These are phyloP conservation scores for Angomonas ambiguus DNA, from an alignment of 208 protist species.

Conservation along the genomic window DNA sequence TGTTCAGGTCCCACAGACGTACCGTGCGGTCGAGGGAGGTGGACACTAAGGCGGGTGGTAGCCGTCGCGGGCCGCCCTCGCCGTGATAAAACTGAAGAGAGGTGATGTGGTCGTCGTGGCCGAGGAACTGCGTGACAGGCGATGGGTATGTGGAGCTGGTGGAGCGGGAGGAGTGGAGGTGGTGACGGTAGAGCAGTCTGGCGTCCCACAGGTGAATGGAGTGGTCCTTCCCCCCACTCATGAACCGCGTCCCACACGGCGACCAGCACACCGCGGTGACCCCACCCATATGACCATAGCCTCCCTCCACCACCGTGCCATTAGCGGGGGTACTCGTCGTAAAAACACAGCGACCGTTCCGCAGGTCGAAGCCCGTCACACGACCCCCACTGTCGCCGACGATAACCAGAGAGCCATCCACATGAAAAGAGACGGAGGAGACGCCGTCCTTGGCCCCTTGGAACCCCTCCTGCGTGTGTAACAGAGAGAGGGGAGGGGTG, in stretches of 20 bases:
- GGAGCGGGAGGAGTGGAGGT: background rate
- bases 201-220: slow-evolving; percentile 80
- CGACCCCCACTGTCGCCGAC: slow-evolving; percentile 66
- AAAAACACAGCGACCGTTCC: slow-evolving; percentile 56
- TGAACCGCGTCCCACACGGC: slow-evolving; percentile 69
- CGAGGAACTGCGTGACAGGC: slow-evolving; percentile 47
- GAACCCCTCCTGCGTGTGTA: slow-evolving; percentile 62
- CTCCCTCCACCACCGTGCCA: background rate
- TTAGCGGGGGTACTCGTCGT: slow-evolving; percentile 18
- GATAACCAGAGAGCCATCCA: slow-evolving; percentile 65
- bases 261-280: slow-evolving; percentile 75
- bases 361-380: slow-evolving; percentile 67
- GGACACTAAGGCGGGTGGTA: slow-evolving; percentile 52
- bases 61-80: slow-evolving; percentile 11
- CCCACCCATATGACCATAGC: slow-evolving; percentile 37
- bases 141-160: slow-evolving; percentile 15
- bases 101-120: slow-evolving; percentile 80
- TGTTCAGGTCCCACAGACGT: slow-evolving; percentile 72
- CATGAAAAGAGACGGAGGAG: slow-evolving; percentile 63
- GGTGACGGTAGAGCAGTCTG: slow-evolving; percentile 33
- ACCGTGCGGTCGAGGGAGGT: slow-evolving; percentile 80
- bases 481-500: slow-evolving; percentile 14
- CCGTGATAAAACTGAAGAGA: slow-evolving; percentile 53
- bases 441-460: slow-evolving; percentile 9
- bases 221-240: slow-evolving; percentile 63